These are phyloP conservation scores for Schizophyllum commune DNA, from an alignment of 1,284 basidiomycete species.

Conservation along the genomic window DNA sequence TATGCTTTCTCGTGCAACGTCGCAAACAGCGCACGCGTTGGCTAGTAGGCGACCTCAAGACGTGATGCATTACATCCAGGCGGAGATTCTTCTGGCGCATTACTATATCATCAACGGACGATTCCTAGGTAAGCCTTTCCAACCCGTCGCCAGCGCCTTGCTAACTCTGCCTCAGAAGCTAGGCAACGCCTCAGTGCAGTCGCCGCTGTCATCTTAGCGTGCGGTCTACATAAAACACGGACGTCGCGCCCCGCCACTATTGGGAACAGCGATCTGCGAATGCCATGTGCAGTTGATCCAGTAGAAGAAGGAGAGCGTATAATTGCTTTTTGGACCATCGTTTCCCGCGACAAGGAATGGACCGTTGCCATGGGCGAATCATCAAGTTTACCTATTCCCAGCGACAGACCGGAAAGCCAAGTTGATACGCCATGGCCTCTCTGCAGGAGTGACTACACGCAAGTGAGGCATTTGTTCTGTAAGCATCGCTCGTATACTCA, in stretches of 20 bases:
- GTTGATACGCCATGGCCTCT: constrained; percentile 36
- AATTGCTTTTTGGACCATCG: constrained; percentile 34
- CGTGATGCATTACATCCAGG: constrained; percentile 5
- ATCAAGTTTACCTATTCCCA: constrained; percentile 15
- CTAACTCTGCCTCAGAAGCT: not conserved
- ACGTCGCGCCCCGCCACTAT: constrained; percentile 3
- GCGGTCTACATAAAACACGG: constrained; percentile 11
- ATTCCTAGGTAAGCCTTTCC: constrained; percentile 2
- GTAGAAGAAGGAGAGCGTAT: constrained; percentile 35
- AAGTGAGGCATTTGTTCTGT: not conserved
- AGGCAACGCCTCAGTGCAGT: constrained; percentile 13
- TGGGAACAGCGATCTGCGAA: not conserved
- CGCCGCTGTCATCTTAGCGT: constrained; percentile 10
- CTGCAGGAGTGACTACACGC: not conserved
- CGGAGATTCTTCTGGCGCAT: constrained; percentile 10
- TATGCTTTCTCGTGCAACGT: constrained; percentile 3
- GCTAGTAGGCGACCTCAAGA: constrained; percentile 6
- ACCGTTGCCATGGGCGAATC: constrained; percentile 16
- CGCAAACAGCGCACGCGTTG: constrained; percentile 2
- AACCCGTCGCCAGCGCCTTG: not conserved
- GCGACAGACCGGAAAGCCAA: constrained; percentile 5
- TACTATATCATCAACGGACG: constrained; percentile 23
- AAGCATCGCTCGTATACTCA: not conserved
- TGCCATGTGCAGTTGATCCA: constrained; percentile 17
- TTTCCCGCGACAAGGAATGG: constrained; percentile 29